Percentiles rank a stretch among this genome's conserved stretches.
Evolutionary conservation across 2,329 filamentous ascomycete genomes (phyloP).

Genomic region (Fusarium transvaalense): DNA sequence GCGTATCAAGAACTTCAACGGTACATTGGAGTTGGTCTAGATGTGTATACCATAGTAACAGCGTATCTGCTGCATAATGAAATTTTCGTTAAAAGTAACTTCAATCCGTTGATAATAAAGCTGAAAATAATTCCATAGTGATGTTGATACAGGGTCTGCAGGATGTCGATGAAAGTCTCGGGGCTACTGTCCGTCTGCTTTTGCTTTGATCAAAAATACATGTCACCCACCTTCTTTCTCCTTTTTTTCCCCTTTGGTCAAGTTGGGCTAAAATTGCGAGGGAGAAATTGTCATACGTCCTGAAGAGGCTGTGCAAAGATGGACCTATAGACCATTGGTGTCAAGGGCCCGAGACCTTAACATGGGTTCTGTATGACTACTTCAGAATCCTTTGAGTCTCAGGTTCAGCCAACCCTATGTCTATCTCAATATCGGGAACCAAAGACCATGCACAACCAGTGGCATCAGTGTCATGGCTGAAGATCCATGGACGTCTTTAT

Average conservation of each 20-base stretch:
- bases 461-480: neutral
- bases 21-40: constrained; percentile 40
- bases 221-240: too few relatives aligned
- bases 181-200: too few relatives aligned
- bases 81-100: neutral
- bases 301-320: too few relatives aligned
- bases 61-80: neutral
- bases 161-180: too few relatives aligned
- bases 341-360: neutral
- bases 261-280: too few relatives aligned
- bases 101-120: neutral
- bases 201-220: too few relatives aligned
- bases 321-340: too few relatives aligned
- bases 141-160: too few relatives aligned
- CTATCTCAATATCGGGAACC: neutral
- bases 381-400: neutral
- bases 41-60: neutral
- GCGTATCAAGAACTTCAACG: constrained; percentile 53
- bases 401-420: neutral
- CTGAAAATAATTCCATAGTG: too few relatives aligned
- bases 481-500: too few relatives aligned
- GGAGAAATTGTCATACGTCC: too few relatives aligned
- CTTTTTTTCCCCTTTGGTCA: too few relatives aligned
- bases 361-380: neutral
- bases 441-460: neutral